phyloP scores from a whole-genome alignment of 495 filamentous ascomycete genomes.

The Pyrenula aspistea region DNA sequence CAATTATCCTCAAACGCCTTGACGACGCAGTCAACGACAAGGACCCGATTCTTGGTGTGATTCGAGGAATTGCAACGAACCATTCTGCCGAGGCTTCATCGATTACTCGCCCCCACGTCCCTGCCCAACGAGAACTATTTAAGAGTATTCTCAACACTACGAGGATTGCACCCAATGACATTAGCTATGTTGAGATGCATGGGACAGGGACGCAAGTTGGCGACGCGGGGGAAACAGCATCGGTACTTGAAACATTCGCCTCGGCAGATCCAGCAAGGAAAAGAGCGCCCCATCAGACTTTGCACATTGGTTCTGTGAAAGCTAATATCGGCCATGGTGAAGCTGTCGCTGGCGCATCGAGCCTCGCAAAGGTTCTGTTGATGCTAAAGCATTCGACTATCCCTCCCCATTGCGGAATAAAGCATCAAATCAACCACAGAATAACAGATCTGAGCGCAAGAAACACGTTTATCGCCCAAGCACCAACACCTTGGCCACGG shows the following conservation, averaged over 20 bases:
- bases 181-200: conserved; percentile 40
- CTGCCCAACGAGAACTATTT: conserved; percentile 31
- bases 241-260: conserved; percentile 18
- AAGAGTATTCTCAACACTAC: conserved; percentile 29
- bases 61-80: conserved; percentile 24
- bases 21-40: conserved; percentile 35
- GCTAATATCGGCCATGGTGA: conserved; percentile 31
- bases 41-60: conserved; percentile 32
- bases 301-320: conserved; percentile 61
- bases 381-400: conserved; percentile 24
- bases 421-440: conserved; percentile 10
- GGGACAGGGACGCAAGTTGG: conserved; percentile 34
- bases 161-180: conserved; percentile 32
- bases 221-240: conserved; percentile 19
- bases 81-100: conserved; percentile 32
- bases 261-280: conserved; percentile 23
- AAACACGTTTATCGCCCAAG: conserved; percentile 11
- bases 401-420: conserved; percentile 21
- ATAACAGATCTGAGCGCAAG: conserved; percentile 11
- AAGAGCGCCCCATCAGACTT: conserved; percentile 38
- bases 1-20: conserved; percentile 30
- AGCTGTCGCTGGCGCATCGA: conserved; percentile 16
- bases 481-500: conserved; percentile 6
- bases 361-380: conserved; percentile 22
- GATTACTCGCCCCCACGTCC: conserved; percentile 34